A percentile compares a stretch with the other conserved stretches of the same genome.
These are phyloP conservation scores for Hericium alpestre DNA, from an alignment of 768 basidiomycete species.

Conservation along the genomic window DNA sequence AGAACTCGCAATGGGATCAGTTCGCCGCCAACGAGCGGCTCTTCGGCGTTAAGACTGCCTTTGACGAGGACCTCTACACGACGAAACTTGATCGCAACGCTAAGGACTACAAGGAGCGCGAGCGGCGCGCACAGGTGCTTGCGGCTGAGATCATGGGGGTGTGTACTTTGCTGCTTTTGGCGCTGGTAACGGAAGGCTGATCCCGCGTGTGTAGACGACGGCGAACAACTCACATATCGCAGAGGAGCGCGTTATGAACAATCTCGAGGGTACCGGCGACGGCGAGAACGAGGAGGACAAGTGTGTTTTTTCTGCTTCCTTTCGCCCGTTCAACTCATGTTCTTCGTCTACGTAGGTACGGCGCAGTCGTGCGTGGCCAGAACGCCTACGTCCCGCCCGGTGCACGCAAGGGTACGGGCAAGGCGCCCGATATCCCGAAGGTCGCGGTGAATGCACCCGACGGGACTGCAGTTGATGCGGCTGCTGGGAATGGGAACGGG, in stretches of 20 bases:
- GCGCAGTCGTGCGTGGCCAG: conserved; percentile 78
- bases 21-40: conserved; percentile 87
- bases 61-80: conserved; percentile 91
- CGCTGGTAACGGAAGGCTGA: too few species aligned
- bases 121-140: conserved; percentile 76
- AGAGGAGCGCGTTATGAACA: conserved; percentile 67
- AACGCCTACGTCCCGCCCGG: conserved; percentile 94
- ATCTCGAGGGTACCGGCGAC: conserved; percentile 47
- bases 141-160: conserved; percentile 89
- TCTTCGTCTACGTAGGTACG: conserved; percentile 51
- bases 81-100: conserved; percentile 81
- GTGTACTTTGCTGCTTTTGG: conserved; percentile 10
- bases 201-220: conserved; percentile 30
- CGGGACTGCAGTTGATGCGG: conserved; percentile 34
- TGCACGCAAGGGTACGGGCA: conserved; percentile 47
- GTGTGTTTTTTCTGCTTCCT: conserved; percentile 32
- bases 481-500: conserved; percentile 16
- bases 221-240: conserved; percentile 76
- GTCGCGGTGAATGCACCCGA: conserved; percentile 75
- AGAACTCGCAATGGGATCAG: conserved; percentile 68
- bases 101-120: conserved; percentile 80
- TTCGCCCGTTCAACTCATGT: not conserved
- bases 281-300: conserved; percentile 92
- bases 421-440: conserved; percentile 50
- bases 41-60: conserved; percentile 86